Conservation (phyloP, 352 stramenopile genomes). For the Phytopythium oedochilum region DNA sequence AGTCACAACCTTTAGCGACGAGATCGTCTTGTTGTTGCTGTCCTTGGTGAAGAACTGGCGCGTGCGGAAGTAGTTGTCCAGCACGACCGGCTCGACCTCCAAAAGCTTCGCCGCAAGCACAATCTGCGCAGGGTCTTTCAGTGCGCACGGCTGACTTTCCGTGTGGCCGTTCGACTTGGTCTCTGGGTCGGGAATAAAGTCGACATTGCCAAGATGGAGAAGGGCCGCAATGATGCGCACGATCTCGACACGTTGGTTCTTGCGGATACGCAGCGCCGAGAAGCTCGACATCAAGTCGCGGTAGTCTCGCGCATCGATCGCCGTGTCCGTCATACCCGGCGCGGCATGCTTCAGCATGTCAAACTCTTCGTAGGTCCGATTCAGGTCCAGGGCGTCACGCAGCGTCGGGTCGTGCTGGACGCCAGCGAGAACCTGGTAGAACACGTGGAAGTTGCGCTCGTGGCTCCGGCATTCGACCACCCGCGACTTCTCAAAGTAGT, state of each 20-base stretch:
- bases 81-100: slow-evolving; percentile 70
- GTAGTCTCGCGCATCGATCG: slow-evolving; percentile 67
- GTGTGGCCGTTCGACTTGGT: slow-evolving; percentile 14
- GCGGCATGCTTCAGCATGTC: slow-evolving; percentile 47
- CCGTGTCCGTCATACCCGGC: slow-evolving; percentile 31
- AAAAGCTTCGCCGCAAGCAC: slow-evolving; percentile 61
- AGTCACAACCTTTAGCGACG: slow-evolving; percentile 79
- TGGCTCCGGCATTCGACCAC: slow-evolving; percentile 65
- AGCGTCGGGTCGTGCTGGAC: slow-evolving; percentile 67
- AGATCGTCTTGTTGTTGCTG: slow-evolving; percentile 60
- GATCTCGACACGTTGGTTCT: slow-evolving; percentile 78
- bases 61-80: slow-evolving; percentile 86
- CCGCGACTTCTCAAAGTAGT: slow-evolving; percentile 83
- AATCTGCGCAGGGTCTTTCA: slow-evolving; percentile 69
- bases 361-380: slow-evolving; percentile 52
- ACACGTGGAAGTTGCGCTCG: slow-evolving; percentile 93
- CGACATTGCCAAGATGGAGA: slow-evolving; percentile 76
- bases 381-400: slow-evolving; percentile 63
- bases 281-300: slow-evolving; percentile 80
- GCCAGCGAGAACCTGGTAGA: slow-evolving; percentile 88
- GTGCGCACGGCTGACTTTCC: slow-evolving; percentile 42
- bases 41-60: slow-evolving; percentile 79
- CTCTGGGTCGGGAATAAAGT: slow-evolving; percentile 61
- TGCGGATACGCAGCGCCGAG: slow-evolving; percentile 69
- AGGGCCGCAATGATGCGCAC: slow-evolving; percentile 69